phyloP scores from a whole-genome alignment of 352 stramenopile species.

The Phytophthora pistaciae region DNA sequence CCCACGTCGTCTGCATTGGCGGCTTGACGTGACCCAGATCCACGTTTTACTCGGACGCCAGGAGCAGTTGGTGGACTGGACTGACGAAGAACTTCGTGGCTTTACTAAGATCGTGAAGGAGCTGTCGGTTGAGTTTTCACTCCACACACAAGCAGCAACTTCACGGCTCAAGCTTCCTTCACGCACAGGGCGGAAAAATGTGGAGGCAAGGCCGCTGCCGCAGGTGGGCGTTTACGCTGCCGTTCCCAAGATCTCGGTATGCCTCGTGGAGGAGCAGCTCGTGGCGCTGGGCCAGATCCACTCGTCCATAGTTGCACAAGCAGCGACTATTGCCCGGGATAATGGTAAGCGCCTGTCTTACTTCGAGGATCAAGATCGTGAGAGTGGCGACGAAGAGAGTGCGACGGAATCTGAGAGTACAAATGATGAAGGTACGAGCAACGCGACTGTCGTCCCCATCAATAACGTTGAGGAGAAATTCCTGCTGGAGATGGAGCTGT shows the following conservation, averaged over 20 bases:
- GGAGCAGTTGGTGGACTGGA: conserved; percentile 47
- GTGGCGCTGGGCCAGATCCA: conserved; percentile 60
- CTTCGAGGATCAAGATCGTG: conserved; percentile 30
- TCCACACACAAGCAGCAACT: conserved; percentile 52
- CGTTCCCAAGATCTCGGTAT: conserved; percentile 53
- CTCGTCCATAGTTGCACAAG: conserved; percentile 53
- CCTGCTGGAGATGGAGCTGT: conserved; percentile 58
- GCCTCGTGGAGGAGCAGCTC: conserved; percentile 66
- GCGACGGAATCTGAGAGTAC: conserved; percentile 17
- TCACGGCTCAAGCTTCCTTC: conserved; percentile 32
- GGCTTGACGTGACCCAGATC: conserved; percentile 66
- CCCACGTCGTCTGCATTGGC: conserved; percentile 61
- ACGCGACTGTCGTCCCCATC: neutral
- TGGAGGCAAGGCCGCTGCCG: conserved; percentile 22
- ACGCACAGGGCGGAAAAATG: conserved; percentile 6
- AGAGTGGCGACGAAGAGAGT: conserved; percentile 30
- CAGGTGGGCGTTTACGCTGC: conserved; percentile 46
- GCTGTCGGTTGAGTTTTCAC: conserved; percentile 63
- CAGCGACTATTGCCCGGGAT: conserved; percentile 9
- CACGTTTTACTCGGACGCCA: conserved; percentile 64
- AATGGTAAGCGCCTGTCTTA: conserved; percentile 28
- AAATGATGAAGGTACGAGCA: conserved; percentile 16
- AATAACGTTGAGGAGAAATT: conserved; percentile 45
- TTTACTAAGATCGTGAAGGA: conserved; percentile 69
- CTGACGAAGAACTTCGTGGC: conserved; percentile 39